These are phyloP conservation scores for Lasiodiplodia citricola DNA, from an alignment of 2,329 filamentous ascomycete genomes.

Conservation along the genomic window DNA sequence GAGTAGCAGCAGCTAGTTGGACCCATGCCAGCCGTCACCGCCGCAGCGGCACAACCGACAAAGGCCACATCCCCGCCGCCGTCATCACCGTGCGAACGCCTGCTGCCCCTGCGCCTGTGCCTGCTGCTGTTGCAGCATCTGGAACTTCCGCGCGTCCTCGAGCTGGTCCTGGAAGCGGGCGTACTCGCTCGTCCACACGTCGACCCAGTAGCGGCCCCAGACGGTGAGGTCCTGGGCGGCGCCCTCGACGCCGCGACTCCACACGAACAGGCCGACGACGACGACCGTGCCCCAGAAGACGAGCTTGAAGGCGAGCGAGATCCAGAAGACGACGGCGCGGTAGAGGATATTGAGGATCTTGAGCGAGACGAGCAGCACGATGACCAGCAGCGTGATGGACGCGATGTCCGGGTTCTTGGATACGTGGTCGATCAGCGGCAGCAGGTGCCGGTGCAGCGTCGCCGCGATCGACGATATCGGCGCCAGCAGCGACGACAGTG, in stretches of 20 bases:
- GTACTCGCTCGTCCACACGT: constrained; percentile 24
- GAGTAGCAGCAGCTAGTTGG: background rate
- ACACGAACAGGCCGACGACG: constrained; percentile 61
- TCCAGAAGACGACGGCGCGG: constrained; percentile 77
- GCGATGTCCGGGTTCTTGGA: constrained; percentile 52
- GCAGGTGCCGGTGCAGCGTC: constrained; percentile 36
- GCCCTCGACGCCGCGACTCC: constrained; percentile 67
- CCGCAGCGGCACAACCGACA: background rate
- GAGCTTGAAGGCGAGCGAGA: constrained; percentile 67
- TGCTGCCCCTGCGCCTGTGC: background rate
- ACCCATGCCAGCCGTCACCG: background rate
- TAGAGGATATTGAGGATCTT: constrained; percentile 72
- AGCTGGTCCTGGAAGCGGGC: constrained; percentile 17
- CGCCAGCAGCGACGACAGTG: background rate
- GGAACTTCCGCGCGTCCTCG: constrained; percentile 7
- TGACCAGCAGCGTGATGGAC: constrained; percentile 61
- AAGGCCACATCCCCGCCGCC: background rate
- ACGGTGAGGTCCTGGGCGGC: constrained; percentile 63
- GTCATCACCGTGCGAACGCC: constrained; percentile 1
- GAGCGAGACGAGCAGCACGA: constrained; percentile 67
- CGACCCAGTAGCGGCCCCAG: constrained; percentile 12
- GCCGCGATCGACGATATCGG: background rate
- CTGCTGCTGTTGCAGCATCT: constrained; percentile 9
- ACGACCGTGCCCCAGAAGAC: constrained; percentile 68
- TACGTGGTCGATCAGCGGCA: constrained; percentile 39